These are phyloP conservation scores for Diutina neorugosa DNA, from an alignment of 1,139 yeast species.

Conservation along the genomic window DNA sequence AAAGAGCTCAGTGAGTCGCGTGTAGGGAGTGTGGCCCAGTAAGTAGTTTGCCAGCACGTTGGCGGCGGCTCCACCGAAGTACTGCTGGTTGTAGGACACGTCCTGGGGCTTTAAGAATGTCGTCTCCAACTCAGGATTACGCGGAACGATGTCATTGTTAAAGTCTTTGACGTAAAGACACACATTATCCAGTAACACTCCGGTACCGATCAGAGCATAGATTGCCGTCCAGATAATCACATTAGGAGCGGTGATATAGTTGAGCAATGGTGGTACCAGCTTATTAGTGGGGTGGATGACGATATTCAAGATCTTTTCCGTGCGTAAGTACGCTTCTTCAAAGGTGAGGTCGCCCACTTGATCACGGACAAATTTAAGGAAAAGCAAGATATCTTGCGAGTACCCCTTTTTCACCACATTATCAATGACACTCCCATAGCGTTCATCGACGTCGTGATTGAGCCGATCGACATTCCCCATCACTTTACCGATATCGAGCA, in stretches of 20 bases:
- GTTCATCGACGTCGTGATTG: slow-evolving; percentile 48
- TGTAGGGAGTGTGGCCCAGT: slow-evolving; percentile 52
- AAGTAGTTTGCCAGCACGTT: slow-evolving; percentile 11
- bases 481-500: slow-evolving; percentile 33
- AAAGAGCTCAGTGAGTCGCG: slow-evolving; percentile 79
- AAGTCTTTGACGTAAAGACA: slow-evolving; percentile 60
- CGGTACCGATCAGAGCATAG: slow-evolving; percentile 61
- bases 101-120: slow-evolving; percentile 34
- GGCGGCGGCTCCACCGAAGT: slow-evolving; percentile 15
- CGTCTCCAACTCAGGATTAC: slow-evolving; percentile 21
- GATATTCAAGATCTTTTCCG: slow-evolving; percentile 74
- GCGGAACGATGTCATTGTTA: slow-evolving; percentile 41
- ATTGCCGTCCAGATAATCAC: slow-evolving; percentile 85
- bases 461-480: slow-evolving; percentile 37
- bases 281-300: slow-evolving; percentile 79
- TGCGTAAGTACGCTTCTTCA: slow-evolving; percentile 82
- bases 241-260: slow-evolving; percentile 90
- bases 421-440: slow-evolving; percentile 56
- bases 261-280: slow-evolving; percentile 63
- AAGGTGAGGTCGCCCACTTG: slow-evolving; percentile 81
- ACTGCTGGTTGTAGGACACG: slow-evolving; percentile 31
- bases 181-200: slow-evolving; percentile 48
- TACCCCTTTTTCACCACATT: slow-evolving; percentile 63
- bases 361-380: slow-evolving; percentile 65
- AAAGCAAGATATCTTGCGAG: slow-evolving; percentile 72